Conservation (phyloP, 2,329 filamentous ascomycete species). For the Cladorrhinum sp. region DNA sequence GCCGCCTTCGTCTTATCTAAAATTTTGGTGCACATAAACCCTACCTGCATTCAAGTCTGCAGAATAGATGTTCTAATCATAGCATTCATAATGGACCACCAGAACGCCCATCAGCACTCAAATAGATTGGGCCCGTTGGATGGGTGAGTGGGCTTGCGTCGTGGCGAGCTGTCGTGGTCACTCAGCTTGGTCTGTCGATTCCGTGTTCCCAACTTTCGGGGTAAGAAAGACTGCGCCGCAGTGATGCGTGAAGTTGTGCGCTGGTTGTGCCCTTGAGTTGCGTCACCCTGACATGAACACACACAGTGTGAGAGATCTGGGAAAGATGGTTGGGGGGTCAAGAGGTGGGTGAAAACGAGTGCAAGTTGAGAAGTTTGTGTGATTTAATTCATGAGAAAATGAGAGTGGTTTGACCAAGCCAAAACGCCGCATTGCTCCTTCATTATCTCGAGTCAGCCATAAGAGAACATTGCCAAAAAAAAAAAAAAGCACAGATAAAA, state of each 20-base stretch:
- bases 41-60: too few relatives aligned
- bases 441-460: constrained; percentile 1
- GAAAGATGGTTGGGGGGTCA: background rate
- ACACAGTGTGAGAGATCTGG: background rate
- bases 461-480: background rate
- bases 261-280: background rate
- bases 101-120: background rate
- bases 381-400: too few relatives aligned
- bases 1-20: too few relatives aligned
- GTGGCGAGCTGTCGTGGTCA: background rate
- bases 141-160: background rate
- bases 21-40: too few relatives aligned
- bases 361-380: too few relatives aligned
- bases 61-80: too few relatives aligned
- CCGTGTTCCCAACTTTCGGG: background rate
- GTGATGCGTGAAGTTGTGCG: background rate
- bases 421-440: background rate
- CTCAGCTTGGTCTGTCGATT: background rate
- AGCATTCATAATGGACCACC: background rate
- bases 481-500: background rate
- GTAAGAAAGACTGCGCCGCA: background rate
- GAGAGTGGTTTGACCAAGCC: background rate
- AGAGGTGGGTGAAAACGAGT: background rate
- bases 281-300: background rate
- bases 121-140: background rate